phyloP scores from a whole-genome alignment of 78 protist genomes.

The Dictyostelium capitatum region DNA sequence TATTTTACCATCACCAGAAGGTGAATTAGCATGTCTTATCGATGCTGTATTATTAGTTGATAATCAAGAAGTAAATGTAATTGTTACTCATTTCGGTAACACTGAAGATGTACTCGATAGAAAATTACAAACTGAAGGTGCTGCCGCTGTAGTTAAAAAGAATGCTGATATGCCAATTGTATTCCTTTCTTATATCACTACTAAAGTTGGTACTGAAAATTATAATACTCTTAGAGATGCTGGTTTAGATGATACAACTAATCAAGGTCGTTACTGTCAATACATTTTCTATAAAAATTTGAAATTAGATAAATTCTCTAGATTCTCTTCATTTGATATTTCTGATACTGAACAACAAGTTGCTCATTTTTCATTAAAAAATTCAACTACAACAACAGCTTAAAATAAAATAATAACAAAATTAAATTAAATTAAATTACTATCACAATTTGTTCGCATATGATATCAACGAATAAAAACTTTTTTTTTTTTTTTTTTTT shows the following conservation, averaged over 20 bases:
- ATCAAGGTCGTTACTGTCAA: conserved; percentile 68
- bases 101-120: conserved; percentile 70
- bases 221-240: conserved; percentile 44
- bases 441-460: not conserved
- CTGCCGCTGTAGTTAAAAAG: conserved; percentile 55
- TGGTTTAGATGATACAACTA: conserved; percentile 69
- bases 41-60: conserved; percentile 52
- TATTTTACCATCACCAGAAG: conserved; percentile 79
- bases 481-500: too few relatives aligned
- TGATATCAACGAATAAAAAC: not conserved
- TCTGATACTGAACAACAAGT: conserved; percentile 73
- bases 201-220: conserved; percentile 43
- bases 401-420: not conserved
- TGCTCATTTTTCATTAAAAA: conserved; percentile 17
- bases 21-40: conserved; percentile 75
- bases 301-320: conserved; percentile 22
- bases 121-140: conserved; percentile 70
- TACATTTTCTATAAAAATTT: conserved; percentile 63
- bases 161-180: conserved; percentile 64
- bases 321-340: conserved; percentile 52
- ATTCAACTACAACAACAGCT: conserved; percentile 5
- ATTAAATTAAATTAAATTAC: not conserved
- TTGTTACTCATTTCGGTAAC: conserved; percentile 78
- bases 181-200: conserved; percentile 66
- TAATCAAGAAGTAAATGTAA: conserved; percentile 31